phyloP scores from a whole-genome alignment of 257 asterid species.

The Nyctanthes arbortristis region DNA sequence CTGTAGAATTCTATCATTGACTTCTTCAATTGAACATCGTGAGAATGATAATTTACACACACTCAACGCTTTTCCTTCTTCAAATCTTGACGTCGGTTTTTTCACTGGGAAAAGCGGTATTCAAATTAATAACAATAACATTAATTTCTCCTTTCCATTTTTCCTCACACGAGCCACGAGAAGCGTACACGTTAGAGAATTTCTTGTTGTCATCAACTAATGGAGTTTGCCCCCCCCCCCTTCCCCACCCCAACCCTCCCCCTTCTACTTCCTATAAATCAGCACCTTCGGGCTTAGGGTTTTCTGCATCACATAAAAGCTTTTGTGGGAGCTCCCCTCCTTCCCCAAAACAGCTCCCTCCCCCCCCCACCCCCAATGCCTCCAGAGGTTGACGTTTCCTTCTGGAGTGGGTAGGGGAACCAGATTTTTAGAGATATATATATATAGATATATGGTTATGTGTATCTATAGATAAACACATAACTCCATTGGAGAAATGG shows the following conservation, averaged over 20 bases:
- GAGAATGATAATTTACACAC: too few species aligned
- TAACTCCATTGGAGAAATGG: neutral
- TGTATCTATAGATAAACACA: neutral
- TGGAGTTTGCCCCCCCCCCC: conserved; percentile 1
- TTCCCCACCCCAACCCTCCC: neutral
- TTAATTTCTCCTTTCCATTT: too few species aligned
- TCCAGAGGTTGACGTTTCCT: neutral
- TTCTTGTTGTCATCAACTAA: conserved; percentile 12
- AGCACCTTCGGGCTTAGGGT: conserved; percentile 35
- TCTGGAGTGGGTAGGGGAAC: neutral
- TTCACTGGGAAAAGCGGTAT: too few species aligned
- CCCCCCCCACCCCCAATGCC: neutral
- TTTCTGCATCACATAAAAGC: conserved; percentile 11
- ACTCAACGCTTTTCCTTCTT: too few species aligned
- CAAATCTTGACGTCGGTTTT: too few species aligned
- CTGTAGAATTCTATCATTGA: too few species aligned
- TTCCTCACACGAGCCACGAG: conserved; percentile 20
- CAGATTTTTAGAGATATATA: too few species aligned
- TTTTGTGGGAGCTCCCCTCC: neutral
- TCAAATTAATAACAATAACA: too few species aligned
- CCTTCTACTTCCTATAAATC: conserved; percentile 41
- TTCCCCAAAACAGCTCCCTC: neutral
- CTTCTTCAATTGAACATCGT: too few species aligned
- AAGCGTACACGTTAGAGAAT: conserved; percentile 20
- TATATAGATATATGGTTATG: too few species aligned